Percentiles rank a stretch among this genome's conserved stretches.
These are phyloP conservation scores for Tricholoma sp. DNA, from an alignment of 768 basidiomycete genomes.

Conservation along the genomic window DNA sequence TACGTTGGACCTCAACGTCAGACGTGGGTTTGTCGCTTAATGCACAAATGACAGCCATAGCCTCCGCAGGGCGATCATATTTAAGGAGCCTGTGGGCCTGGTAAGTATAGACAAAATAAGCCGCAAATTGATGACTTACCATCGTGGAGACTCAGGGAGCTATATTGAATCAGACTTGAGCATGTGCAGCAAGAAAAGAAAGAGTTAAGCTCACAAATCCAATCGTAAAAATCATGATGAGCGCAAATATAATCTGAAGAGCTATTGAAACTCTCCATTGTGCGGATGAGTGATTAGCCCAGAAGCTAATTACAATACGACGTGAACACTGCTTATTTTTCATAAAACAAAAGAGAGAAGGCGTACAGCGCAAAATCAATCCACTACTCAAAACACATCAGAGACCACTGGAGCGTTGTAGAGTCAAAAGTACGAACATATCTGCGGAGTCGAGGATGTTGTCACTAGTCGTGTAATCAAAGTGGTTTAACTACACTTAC, in stretches of 20 bases:
- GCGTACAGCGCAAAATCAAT: constrained; percentile 57
- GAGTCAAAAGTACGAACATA: constrained; percentile 5
- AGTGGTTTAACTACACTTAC: constrained; percentile 29
- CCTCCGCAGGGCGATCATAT: constrained; percentile 48
- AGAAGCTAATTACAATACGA: constrained; percentile 34
- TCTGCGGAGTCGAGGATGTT: neutral
- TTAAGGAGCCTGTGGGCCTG: constrained; percentile 49
- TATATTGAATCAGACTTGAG: constrained; percentile 12
- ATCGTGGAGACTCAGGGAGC: constrained; percentile 59
- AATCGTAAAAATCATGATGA: constrained; percentile 47
- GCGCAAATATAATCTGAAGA: constrained; percentile 50
- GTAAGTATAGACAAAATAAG: neutral
- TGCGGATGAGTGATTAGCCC: constrained; percentile 42
- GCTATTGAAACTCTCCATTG: constrained; percentile 65
- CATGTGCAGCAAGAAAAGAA: neutral
- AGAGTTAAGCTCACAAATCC: constrained; percentile 36
- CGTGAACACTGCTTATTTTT: neutral
- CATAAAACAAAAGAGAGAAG: neutral
- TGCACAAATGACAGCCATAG: constrained; percentile 57
- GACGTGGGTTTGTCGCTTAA: constrained; percentile 47
- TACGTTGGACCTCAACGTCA: constrained; percentile 42
- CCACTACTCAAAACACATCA: constrained; percentile 34
- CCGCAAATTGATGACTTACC: constrained; percentile 22
- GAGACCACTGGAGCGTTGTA: neutral
- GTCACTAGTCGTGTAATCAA: neutral